Conservation (phyloP, 2,329 filamentous ascomycete genomes). For the Colletotrichum sp. region DNA sequence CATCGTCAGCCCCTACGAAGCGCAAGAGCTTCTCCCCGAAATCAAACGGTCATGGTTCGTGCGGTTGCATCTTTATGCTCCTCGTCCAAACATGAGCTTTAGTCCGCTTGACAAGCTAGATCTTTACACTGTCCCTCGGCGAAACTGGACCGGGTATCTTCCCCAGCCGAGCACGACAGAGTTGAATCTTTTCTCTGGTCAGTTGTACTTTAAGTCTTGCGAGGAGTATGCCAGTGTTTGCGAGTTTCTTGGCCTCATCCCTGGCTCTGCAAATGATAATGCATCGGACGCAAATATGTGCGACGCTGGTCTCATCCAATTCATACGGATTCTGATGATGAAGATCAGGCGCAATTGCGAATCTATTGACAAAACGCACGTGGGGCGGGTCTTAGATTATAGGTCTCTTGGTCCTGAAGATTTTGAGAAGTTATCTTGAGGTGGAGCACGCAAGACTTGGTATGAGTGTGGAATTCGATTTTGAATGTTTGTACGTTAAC, state of each 20-base stretch:
- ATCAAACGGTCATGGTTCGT: conserved; percentile 42
- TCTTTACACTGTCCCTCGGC: conserved; percentile 43
- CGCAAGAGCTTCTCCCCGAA: conserved; percentile 48
- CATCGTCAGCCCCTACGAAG: conserved; percentile 67
- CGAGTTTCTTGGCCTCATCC: conserved; percentile 52
- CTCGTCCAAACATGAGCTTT: conserved; percentile 43
- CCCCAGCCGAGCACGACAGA: conserved; percentile 30
- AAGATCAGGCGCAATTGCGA: conserved; percentile 41
- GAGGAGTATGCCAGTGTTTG: conserved; percentile 60
- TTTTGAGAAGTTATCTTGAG: no score
- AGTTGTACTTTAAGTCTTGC: conserved; percentile 64
- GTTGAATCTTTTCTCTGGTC: conserved; percentile 71
- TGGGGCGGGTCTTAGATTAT: no score
- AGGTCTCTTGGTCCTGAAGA: no score
- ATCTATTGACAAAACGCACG: conserved; percentile 44
- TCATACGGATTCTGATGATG: conserved; percentile 39
- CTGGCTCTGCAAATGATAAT: neutral
- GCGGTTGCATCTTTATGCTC: conserved; percentile 55
- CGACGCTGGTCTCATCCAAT: conserved; percentile 37
- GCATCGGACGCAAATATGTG: neutral
- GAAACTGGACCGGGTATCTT: neutral
- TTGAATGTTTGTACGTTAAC: neutral
- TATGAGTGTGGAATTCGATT: no score
- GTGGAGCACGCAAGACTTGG: no score
- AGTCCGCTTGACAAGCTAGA: conserved; percentile 48